Base-by-base conservation (phyloP, 331 rosid species). In the Erythrophleum ivorense region DNA sequence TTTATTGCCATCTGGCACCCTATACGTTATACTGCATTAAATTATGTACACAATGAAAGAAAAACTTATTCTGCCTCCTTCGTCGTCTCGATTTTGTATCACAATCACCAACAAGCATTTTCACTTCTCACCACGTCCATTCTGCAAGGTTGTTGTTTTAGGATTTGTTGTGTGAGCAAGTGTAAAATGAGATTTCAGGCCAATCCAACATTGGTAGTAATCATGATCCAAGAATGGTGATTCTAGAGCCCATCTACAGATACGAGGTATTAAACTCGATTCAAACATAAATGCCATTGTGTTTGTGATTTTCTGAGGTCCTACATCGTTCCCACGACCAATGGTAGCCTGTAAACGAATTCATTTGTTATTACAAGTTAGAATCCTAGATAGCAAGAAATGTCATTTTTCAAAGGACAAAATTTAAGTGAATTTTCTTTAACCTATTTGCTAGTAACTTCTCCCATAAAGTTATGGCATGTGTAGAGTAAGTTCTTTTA, bases 231-330 rank as follows among this genome's bases (percentile, higher is more conserved):
- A 64, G 86, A 78, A 78, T 9, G 94, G 97, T 15, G 99, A 93
- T 67, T 93, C 91, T 0, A 91, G 86, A 24, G 98, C 98, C 94
- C 93, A 93, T 49, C 71, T 57, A 84, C 89, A 90, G 13, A 93
- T 73, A 6, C 96, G 91, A 3, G 98, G 98, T 65, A 93, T 93
- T 71, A 95, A 83, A 84, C 96, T 73, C 10, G 98, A 95, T 58
- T 95, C 98, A 13, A 95, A 95, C 98, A 95, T 95, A 62, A 93
- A 95, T 3, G 98, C 99, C 98, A 93, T 88, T 31, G 99, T 91
- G 72, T 87, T 86, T 1, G 74, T 84, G 76, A 93, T 93, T 82
- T 83, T 90, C 24, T 58, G 18, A 7, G 98, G 98, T 66, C 93
- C 94, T 67, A 84, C 91, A 63, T 91, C 90, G 21, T 81, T 83